Percentiles rank a stretch among this genome's conserved stretches.
phyloP scores from a whole-genome alignment of 805 yeast species.

The Pichia rugopelliculosa region DNA sequence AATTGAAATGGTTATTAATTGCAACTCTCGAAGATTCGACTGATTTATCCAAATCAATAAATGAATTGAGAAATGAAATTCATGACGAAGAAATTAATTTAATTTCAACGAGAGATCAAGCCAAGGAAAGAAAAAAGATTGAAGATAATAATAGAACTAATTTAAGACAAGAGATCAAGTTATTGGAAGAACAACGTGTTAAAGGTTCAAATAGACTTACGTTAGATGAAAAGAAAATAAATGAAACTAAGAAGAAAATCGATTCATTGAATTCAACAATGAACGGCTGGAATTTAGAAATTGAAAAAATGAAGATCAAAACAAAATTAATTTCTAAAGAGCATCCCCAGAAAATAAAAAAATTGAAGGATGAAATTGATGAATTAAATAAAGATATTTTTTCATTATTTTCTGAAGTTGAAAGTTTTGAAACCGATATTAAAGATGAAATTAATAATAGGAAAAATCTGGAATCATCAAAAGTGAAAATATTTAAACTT shows the following conservation, averaged over 20 bases:
- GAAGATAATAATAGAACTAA: slow-evolving; percentile 36
- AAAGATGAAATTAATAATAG: slow-evolving; percentile 22
- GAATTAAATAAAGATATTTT: slow-evolving; percentile 24
- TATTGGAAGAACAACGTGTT: slow-evolving; percentile 35
- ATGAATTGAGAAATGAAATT: slow-evolving; percentile 29
- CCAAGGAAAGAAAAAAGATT: slow-evolving; percentile 33
- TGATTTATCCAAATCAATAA: slow-evolving; percentile 28
- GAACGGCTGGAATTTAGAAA: slow-evolving; percentile 18
- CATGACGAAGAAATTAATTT: slow-evolving; percentile 32
- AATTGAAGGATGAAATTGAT: slow-evolving; percentile 18
- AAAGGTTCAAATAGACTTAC: slow-evolving; percentile 30
- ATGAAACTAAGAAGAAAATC: slow-evolving; percentile 24
- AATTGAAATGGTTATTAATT: slow-evolving; percentile 35
- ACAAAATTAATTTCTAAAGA: slow-evolving; percentile 18
- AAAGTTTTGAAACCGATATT: slow-evolving; percentile 27
- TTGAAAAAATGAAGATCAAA: slow-evolving; percentile 28
- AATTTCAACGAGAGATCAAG: slow-evolving; percentile 29
- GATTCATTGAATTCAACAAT: slow-evolving; percentile 24
- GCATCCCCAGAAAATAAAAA: slow-evolving; percentile 16
- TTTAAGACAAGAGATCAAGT: slow-evolving; percentile 34
- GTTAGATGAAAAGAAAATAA: slow-evolving; percentile 26
- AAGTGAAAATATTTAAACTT: slow-evolving; percentile 17
- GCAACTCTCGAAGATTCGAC: slow-evolving; percentile 36
- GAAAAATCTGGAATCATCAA: slow-evolving; percentile 22
- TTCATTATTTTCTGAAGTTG: slow-evolving; percentile 22